Evolutionary conservation across 225 moss, liverwort and hornwort species (phyloP).

Genomic region (Pseudisothecium myosuroides): DNA sequence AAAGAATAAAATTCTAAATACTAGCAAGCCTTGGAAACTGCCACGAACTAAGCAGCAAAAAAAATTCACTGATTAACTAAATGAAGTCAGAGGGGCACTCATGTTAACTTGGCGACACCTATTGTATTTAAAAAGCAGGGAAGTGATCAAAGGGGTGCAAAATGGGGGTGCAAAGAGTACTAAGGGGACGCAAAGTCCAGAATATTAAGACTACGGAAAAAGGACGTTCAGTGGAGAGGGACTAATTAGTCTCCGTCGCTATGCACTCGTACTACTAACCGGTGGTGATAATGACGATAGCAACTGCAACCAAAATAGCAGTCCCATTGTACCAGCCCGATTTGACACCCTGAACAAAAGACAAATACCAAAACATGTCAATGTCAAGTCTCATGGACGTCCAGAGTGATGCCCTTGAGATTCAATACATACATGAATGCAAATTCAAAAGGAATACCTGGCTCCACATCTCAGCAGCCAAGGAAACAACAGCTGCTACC

Average conservation of each 20-base stretch:
- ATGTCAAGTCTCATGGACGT: neutral
- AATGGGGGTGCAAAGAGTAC: neutral
- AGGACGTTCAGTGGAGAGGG: no score
- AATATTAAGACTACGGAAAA: neutral
- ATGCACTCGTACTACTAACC: conserved; percentile 17
- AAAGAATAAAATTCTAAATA: neutral
- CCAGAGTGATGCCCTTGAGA: neutral
- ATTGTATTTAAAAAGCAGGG: neutral
- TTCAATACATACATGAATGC: neutral
- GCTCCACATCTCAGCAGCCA: conserved; percentile 79
- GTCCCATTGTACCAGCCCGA: conserved; percentile 90
- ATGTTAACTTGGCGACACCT: neutral
- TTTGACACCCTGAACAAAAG: conserved; percentile 40
- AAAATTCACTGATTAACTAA: no score
- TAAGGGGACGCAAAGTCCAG: no score
- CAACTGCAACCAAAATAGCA: conserved; percentile 64
- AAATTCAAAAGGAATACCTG: conserved; percentile 24
- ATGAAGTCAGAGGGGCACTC: neutral
- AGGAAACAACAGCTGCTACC: conserved; percentile 71
- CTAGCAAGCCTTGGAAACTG: neutral
- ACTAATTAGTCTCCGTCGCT: neutral
- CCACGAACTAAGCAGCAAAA: neutral
- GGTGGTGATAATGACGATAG: conserved; percentile 69
- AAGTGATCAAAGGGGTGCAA: neutral
- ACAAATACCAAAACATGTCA: neutral